These are phyloP conservation scores for Diaporthe longicolla DNA, from an alignment of 2,329 filamentous ascomycete species.

Conservation along the genomic window DNA sequence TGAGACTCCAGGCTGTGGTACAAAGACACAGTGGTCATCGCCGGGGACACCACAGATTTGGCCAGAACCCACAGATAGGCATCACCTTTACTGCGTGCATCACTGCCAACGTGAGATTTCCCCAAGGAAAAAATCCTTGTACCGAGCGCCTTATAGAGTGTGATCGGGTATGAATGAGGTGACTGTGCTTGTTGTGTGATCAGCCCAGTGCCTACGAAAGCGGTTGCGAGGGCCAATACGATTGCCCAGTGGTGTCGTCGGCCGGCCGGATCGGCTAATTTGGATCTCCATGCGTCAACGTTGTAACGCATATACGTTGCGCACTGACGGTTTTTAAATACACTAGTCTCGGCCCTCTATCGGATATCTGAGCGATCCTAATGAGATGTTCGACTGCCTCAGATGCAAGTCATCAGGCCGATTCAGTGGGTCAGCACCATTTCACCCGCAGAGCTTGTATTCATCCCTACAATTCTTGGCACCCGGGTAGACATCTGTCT, in stretches of 20 bases:
- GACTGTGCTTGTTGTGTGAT: neutral
- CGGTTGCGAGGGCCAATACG: neutral
- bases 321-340: neutral
- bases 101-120: too few species aligned
- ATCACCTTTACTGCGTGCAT: neutral
- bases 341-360: neutral
- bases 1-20: too few species aligned
- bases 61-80: neutral
- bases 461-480: too few species aligned
- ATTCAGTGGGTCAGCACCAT: neutral
- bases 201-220: neutral
- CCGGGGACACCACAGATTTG: neutral
- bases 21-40: too few species aligned
- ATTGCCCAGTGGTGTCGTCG: neutral
- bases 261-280: conserved; percentile 12
- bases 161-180: too few species aligned
- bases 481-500: too few species aligned
- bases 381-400: neutral
- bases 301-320: neutral
- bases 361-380: neutral
- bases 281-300: neutral
- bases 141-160: too few species aligned
- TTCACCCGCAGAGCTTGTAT: too few species aligned
- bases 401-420: neutral
- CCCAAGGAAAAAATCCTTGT: neutral